Conservation (phyloP, 2,329 filamentous ascomycete species). For the Clonostachys solani region DNA sequence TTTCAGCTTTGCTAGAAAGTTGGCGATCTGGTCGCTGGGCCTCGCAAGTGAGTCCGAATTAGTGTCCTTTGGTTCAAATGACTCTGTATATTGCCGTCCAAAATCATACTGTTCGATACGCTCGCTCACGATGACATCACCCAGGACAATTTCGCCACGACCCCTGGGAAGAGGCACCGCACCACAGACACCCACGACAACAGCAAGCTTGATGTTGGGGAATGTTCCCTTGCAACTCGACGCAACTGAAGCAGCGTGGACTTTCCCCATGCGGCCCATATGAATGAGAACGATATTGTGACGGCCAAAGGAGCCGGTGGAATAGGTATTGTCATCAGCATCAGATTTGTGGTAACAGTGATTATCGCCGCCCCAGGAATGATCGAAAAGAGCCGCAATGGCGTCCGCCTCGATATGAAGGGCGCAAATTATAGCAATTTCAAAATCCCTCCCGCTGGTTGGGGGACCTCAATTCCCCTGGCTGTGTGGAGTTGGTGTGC, state of each 20-base stretch:
- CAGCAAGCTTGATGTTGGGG: conserved; percentile 9
- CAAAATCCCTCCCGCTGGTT: conserved; percentile 1
- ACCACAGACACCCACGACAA: conserved; percentile 13
- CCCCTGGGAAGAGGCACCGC: conserved; percentile 7
- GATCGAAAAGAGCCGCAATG: conserved; percentile 9
- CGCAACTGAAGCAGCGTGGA: conserved; percentile 9
- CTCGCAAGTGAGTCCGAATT: conserved; percentile 8
- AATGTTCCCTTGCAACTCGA: conserved; percentile 6
- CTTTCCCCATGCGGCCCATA: conserved; percentile 19
- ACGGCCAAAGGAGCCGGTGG: conserved; percentile 10
- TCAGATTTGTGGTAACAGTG: conserved; percentile 7
- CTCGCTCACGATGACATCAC: conserved; percentile 18
- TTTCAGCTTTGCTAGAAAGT: conserved; percentile 17
- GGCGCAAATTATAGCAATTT: conserved; percentile 12
- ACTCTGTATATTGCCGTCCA: conserved; percentile 11
- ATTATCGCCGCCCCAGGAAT: conserved; percentile 9
- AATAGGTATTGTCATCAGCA: conserved; percentile 18
- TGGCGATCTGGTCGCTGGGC: conserved; percentile 10
- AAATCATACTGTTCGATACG: conserved; percentile 19
- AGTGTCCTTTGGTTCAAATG: conserved; percentile 12
- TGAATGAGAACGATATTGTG: conserved; percentile 20
- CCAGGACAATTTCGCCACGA: conserved; percentile 9
- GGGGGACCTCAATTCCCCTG: no score
- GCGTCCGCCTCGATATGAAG: conserved; percentile 10
- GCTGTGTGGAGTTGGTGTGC: no score